These are phyloP conservation scores for Nothophytophthora sp. DNA, from an alignment of 352 stramenopile genomes.

Conservation along the genomic window DNA sequence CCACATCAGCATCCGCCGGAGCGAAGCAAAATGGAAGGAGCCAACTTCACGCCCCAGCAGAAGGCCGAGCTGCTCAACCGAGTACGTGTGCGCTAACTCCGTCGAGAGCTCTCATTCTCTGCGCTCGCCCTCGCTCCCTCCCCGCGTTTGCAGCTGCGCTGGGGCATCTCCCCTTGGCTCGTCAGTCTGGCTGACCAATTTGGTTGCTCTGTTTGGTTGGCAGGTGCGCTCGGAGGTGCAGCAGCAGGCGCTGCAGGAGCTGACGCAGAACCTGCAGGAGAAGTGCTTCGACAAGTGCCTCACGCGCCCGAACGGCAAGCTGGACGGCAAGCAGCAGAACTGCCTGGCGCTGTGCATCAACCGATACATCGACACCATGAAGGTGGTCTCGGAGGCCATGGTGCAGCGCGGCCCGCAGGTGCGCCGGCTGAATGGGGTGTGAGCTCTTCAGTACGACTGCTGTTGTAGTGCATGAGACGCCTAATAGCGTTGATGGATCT, in stretches of 20 bases:
- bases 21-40: slow-evolving; percentile 60
- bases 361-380: slow-evolving; percentile 92
- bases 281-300: slow-evolving; percentile 93
- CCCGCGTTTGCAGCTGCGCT: too few relatives aligned
- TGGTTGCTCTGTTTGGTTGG: slow-evolving; percentile 5
- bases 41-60: slow-evolving; percentile 78
- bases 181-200: neutral
- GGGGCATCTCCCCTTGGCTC: neutral
- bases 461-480: too few relatives aligned
- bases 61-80: slow-evolving; percentile 86
- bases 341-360: slow-evolving; percentile 89
- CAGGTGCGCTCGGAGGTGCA: slow-evolving; percentile 86
- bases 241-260: slow-evolving; percentile 80
- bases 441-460: too few relatives aligned
- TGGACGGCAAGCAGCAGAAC: slow-evolving; percentile 92
- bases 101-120: too few relatives aligned
- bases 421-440: too few relatives aligned
- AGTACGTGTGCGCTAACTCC: slow-evolving; percentile 51
- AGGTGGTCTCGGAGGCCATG: slow-evolving; percentile 86
- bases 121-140: too few relatives aligned
- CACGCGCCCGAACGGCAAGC: slow-evolving; percentile 72
- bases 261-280: slow-evolving; percentile 87
- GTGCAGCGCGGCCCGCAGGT: slow-evolving; percentile 70
- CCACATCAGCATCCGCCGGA: slow-evolving; percentile 14
- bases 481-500: too few relatives aligned